These are phyloP conservation scores for Tardiomyces digboiensis DNA, from an alignment of 1,139 yeast species.

Conservation along the genomic window DNA sequence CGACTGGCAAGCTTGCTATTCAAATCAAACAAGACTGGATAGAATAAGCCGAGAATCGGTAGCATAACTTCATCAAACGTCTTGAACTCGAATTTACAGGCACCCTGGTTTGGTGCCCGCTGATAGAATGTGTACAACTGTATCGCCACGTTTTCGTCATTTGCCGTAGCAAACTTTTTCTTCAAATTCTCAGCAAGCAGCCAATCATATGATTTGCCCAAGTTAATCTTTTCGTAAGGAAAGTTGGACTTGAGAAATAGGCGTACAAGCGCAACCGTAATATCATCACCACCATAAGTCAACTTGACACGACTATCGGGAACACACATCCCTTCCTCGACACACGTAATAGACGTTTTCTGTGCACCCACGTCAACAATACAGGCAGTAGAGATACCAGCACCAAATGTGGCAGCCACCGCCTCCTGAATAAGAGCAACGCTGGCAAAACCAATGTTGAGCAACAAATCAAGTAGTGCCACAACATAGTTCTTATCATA, in stretches of 20 bases:
- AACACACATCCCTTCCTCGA: slow-evolving; percentile 86
- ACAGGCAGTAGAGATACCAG: slow-evolving; percentile 88
- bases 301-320: slow-evolving; percentile 68
- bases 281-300: slow-evolving; percentile 82
- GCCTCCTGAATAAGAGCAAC: slow-evolving; percentile 83
- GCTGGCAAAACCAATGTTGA: slow-evolving; percentile 61
- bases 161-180: slow-evolving; percentile 64
- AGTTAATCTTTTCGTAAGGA: slow-evolving; percentile 65
- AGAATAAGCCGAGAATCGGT: slow-evolving; percentile 83
- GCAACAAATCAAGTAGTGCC: slow-evolving; percentile 50
- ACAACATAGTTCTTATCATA: slow-evolving; percentile 77
- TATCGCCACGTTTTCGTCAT: slow-evolving; percentile 86
- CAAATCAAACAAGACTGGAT: slow-evolving; percentile 56
- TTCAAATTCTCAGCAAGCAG: slow-evolving; percentile 63
- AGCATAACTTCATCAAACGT: slow-evolving; percentile 92
- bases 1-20: slow-evolving; percentile 16
- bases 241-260: slow-evolving; percentile 59
- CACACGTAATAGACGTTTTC: slow-evolving; percentile 74
- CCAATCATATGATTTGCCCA: slow-evolving; percentile 60
- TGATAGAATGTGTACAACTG: slow-evolving; percentile 70
- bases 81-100: slow-evolving; percentile 77
- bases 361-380: slow-evolving; percentile 91
- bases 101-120: slow-evolving; percentile 47
- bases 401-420: slow-evolving; percentile 91
- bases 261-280: slow-evolving; percentile 62